Percentiles rank a stretch among this genome's conserved stretches.
Evolutionary conservation across 306 rosid genomes (phyloP).

Genomic region (Astragalus glycyphyllos): DNA sequence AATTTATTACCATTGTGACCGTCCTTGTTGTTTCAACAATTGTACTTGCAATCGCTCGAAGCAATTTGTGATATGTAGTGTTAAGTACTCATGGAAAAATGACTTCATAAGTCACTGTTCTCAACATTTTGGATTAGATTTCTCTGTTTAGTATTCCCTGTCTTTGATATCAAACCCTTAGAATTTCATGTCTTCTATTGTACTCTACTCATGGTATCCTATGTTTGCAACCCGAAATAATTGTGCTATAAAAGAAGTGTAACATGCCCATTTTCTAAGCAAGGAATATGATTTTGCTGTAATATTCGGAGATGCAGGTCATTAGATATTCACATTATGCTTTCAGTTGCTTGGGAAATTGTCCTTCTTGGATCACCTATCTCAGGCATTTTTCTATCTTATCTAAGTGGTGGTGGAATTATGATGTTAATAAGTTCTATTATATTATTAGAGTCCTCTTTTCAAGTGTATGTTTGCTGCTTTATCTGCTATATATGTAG

Average conservation of each 20-base stretch:
- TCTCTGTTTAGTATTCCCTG: slow-evolving; percentile 1
- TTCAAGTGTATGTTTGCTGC: slow-evolving; percentile 19
- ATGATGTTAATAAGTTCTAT: slow-evolving; percentile 12
- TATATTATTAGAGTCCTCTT: slow-evolving; percentile 11
- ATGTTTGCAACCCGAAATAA: slow-evolving; percentile 20
- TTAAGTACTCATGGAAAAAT: slow-evolving; percentile 5
- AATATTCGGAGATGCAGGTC: slow-evolving; percentile 62
- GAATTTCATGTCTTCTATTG: neutral
- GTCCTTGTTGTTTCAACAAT: neutral
- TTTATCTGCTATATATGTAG: slow-evolving; percentile 55
- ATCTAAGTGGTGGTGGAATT: neutral
- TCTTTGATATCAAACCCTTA: neutral
- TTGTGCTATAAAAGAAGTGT: slow-evolving; percentile 12
- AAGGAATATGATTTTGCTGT: slow-evolving; percentile 30
- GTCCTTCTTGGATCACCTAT: slow-evolving; percentile 88
- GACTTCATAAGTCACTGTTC: slow-evolving; percentile 4
- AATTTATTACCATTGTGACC: slow-evolving; percentile 13
- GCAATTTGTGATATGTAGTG: slow-evolving; percentile 20
- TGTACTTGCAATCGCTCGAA: slow-evolving; percentile 1
- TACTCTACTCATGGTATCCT: too few relatives aligned
- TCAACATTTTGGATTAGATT: slow-evolving; percentile 6
- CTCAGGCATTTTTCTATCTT: slow-evolving; percentile 64
- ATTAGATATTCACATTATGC: slow-evolving; percentile 87
- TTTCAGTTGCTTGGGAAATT: slow-evolving; percentile 68
- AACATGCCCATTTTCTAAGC: neutral